Base-by-base conservation (phyloP, 2,329 filamentous ascomycete genomes). In the Sclerotinia spermophila region DNA sequence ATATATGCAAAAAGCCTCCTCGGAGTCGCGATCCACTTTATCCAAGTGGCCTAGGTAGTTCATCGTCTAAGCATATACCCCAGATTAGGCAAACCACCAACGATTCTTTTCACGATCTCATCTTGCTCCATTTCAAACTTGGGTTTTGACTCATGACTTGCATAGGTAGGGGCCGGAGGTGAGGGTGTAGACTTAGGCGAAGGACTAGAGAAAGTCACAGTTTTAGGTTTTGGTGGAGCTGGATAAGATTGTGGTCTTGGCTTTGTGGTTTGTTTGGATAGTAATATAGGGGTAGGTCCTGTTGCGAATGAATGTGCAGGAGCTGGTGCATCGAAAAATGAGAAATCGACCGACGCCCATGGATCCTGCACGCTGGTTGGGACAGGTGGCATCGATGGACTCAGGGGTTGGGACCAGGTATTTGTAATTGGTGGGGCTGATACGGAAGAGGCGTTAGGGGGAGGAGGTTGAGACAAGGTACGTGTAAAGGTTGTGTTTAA, bases 271-370 rank as follows among this genome's bases (percentile, higher is more conserved):
- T 27, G n/a, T 48, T 27, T 61, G 21, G 67, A 40, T 30, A 61
- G 33, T 24, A 44, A 64, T 21, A 10, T 33, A 38, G 67, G 38
- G 42, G 33, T 27, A 69, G 56, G 13, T 27, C 13, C n/a, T 27
- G 48, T 53, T 53, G 13, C 48, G 13, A 53, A 19, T 27, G 24
- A 11, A 17, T 35, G 33, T 24, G 53, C 38, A 24, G 71, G 30
- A 33, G 51, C n/a, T 60, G 67, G 44, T 40, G 67, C 60, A 17
- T 81, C 79, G 62, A 81, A 81, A 60, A 81, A 77, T 27, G 80
- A 81, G 71, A 81, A 79, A 73, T 81, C 80, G 35, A 75, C 78
- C 40, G 74, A 77, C 19, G 78, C 77, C 80, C 80, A 81, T 15
- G 79, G 76, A 71, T 80, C 78, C 15, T 55, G 58, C 24, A 62